Evolutionary conservation across 371 early-diverging fungal species (phyloP).

Genomic region (Mortierella sp.): DNA sequence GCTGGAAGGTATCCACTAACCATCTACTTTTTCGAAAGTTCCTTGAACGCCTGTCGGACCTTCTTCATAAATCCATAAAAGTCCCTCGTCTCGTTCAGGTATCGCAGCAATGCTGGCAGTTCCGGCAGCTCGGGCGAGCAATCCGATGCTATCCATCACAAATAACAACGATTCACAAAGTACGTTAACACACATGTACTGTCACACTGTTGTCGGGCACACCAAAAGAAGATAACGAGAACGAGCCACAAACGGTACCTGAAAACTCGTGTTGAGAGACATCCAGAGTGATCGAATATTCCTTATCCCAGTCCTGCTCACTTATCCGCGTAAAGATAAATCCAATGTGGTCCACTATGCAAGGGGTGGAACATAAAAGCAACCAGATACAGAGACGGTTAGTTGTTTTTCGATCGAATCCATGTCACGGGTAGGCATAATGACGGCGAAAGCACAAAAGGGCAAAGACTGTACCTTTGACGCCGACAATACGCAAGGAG

Average conservation of each 20-base stretch:
- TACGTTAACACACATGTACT: neutral
- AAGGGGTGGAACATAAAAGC: neutral
- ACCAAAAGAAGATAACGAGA: neutral
- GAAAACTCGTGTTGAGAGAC: conserved; percentile 40
- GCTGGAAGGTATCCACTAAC: neutral
- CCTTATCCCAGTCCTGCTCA: conserved; percentile 48
- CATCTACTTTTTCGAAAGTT: conserved; percentile 24
- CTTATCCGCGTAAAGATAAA: conserved; percentile 54
- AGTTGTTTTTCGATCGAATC: neutral
- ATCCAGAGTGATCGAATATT: conserved; percentile 44
- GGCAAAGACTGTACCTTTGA: conserved; percentile 31
- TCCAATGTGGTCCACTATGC: conserved; percentile 54
- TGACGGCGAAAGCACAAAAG: neutral
- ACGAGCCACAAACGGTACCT: conserved; percentile 26
- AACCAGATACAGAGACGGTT: neutral
- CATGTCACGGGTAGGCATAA: neutral
- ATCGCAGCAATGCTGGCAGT: conserved; percentile 23
- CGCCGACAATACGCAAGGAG: conserved; percentile 50
- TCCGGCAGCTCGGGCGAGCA: conserved; percentile 40
- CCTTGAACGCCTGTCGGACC: conserved; percentile 41
- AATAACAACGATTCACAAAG: neutral
- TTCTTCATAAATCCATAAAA: conserved; percentile 51
- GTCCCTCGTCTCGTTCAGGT: conserved; percentile 43
- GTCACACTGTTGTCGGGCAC: neutral
- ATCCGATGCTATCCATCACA: conserved; percentile 27